Evolutionary conservation across 2,329 filamentous ascomycete genomes (phyloP).

Genomic region (Colletotrichum kahawae): DNA sequence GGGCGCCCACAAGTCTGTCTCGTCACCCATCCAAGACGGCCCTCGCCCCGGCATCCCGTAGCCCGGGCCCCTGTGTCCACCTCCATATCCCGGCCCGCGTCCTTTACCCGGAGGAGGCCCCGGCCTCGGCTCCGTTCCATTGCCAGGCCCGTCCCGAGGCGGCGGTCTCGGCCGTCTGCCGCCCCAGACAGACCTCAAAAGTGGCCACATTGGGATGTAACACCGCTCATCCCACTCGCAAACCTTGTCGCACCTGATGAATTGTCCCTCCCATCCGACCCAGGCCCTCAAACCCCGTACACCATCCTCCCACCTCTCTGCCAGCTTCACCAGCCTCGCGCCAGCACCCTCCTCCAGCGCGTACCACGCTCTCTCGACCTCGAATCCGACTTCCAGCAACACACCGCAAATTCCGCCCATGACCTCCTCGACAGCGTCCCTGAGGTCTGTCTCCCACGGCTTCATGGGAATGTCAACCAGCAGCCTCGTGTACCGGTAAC

Average conservation of each 20-base stretch:
- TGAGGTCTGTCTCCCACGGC: conserved; percentile 40
- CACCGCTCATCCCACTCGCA: conserved; percentile 50
- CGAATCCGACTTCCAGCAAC: conserved; percentile 46
- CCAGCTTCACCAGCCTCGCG: not conserved
- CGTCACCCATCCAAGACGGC: conserved; percentile 20
- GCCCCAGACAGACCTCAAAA: conserved; percentile 26
- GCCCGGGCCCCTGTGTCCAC: not conserved
- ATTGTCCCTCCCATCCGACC: conserved; percentile 55
- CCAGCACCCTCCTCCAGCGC: conserved; percentile 26
- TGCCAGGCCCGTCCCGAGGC: not conserved
- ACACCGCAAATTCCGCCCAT: conserved; percentile 44
- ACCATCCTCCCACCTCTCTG: conserved; percentile 31
- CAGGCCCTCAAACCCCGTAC: conserved; percentile 51
- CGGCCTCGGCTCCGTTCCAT: conserved; percentile 12
- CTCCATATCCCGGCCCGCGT: not conserved
- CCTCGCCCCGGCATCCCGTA: conserved; percentile 4
- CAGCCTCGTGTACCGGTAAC: conserved; percentile 43
- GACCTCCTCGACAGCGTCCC: conserved; percentile 44
- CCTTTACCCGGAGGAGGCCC: not conserved
- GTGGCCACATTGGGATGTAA: conserved; percentile 57
- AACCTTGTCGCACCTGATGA: conserved; percentile 41
- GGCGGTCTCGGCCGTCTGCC: conserved; percentile 17
- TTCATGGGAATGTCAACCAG: conserved; percentile 32
- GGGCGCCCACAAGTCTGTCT: conserved; percentile 30
- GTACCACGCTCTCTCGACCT: conserved; percentile 43